phyloP scores from a whole-genome alignment of 148 eudicot species.

The Camellia lanceoleosa region DNA sequence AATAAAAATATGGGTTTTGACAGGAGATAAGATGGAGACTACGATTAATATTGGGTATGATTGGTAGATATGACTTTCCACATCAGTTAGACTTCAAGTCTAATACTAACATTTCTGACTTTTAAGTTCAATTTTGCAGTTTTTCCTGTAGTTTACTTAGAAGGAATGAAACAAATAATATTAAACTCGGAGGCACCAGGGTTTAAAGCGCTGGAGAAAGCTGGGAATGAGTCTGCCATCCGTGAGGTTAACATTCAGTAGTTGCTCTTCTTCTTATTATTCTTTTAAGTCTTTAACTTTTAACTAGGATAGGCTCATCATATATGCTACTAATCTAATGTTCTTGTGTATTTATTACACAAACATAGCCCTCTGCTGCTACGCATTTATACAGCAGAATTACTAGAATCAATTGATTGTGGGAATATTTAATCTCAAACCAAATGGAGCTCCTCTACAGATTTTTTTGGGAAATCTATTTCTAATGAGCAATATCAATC shows the following conservation, averaged over 20 bases:
- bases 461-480: neutral
- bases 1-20: constrained; percentile 64
- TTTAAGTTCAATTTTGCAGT: constrained; percentile 24
- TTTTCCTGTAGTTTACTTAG: constrained; percentile 64
- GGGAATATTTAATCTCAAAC: neutral
- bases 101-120: neutral
- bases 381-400: neutral
- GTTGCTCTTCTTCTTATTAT: too few species aligned
- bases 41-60: constrained; percentile 67
- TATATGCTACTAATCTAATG: neutral
- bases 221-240: constrained; percentile 36
- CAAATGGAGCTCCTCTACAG: too few species aligned
- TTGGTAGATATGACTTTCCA: neutral
- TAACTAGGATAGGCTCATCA: neutral
- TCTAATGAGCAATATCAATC: neutral
- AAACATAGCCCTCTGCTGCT: neutral
- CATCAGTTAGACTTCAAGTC: neutral
- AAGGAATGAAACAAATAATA: constrained; percentile 64
- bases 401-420: neutral
- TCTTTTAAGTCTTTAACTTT: neutral
- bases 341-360: neutral
- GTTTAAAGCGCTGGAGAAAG: constrained; percentile 37
- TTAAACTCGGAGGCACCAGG: constrained; percentile 42
- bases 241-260: constrained; percentile 21
- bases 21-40: constrained; percentile 78